These are phyloP conservation scores for Tuber brumale DNA, from an alignment of 495 filamentous ascomycete genomes.

Conservation along the genomic window DNA sequence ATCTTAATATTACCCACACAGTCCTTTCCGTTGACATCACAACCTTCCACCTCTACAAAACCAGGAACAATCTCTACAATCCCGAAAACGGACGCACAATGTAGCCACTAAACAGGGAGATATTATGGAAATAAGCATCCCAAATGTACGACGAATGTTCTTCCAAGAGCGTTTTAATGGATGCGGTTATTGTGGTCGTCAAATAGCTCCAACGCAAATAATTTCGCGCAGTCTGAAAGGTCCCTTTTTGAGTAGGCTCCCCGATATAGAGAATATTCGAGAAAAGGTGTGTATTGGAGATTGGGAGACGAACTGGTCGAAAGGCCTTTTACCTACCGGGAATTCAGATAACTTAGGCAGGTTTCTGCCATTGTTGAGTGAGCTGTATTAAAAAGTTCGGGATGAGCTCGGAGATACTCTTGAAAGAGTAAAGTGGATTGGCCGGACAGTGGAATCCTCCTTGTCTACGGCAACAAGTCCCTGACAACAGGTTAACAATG, in stretches of 20 bases:
- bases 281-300: neutral
- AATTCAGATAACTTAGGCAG: neutral
- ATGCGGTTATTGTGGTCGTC: neutral
- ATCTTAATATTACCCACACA: neutral
- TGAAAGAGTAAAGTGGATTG: neutral
- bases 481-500: neutral
- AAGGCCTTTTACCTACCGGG: neutral
- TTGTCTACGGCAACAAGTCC: neutral
- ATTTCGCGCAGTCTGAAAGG: neutral
- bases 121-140: fast-evolving
- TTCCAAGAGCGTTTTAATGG: neutral
- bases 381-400: neutral
- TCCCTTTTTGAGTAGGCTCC: neutral
- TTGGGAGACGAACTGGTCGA: neutral
- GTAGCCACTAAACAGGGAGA: neutral
- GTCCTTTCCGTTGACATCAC: neutral
- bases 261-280: neutral
- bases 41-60: neutral
- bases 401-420: neutral
- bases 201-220: neutral
- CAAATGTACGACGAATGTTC: neutral
- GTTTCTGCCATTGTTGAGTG: neutral
- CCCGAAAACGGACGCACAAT: neutral
- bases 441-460: neutral
- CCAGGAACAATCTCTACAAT: neutral